These are phyloP conservation scores for Arachis hypogaea DNA, from an alignment of 306 rosid species.

Conservation along the genomic window DNA sequence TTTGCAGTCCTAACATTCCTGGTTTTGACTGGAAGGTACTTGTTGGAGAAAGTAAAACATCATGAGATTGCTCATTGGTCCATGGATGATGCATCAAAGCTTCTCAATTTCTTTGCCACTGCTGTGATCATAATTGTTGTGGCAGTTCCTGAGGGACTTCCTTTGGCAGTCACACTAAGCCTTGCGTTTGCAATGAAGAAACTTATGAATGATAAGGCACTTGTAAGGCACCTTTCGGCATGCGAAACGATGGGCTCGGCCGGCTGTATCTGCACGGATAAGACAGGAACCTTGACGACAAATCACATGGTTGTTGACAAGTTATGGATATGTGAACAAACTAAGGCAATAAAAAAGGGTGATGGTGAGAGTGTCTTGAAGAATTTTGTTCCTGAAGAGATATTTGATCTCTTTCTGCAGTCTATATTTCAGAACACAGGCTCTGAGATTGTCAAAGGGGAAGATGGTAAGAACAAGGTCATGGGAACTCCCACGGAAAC, in stretches of 20 bases:
- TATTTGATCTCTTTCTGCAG: constrained; percentile 61
- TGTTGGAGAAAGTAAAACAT: constrained; percentile 49
- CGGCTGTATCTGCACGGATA: constrained; percentile 83
- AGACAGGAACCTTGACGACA: constrained; percentile 89
- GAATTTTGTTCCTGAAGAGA: constrained; percentile 42
- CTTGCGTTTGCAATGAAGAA: constrained; percentile 96
- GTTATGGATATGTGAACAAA: constrained; percentile 69
- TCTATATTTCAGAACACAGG: constrained; percentile 80
- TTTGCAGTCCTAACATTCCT: constrained; percentile 74
- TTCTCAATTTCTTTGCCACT: constrained; percentile 74
- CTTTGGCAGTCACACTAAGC: constrained; percentile 88
- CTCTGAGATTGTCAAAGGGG: constrained; percentile 67
- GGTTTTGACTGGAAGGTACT: constrained; percentile 70
- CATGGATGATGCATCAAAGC: constrained; percentile 57
- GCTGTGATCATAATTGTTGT: constrained; percentile 91
- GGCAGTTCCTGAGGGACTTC: constrained; percentile 92
- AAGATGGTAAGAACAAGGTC: constrained; percentile 56
- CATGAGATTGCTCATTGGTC: constrained; percentile 57
- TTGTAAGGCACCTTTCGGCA: constrained; percentile 88
- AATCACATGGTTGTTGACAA: constrained; percentile 87
- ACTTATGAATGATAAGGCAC: constrained; percentile 83
- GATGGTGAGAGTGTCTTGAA: constrained; percentile 42
- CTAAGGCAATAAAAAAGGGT: constrained; percentile 35
- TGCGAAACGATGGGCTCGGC: constrained; percentile 98
- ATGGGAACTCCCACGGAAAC: constrained; percentile 87